phyloP scores from a whole-genome alignment of 1,284 basidiomycete genomes.

The Ustilago lituana region DNA sequence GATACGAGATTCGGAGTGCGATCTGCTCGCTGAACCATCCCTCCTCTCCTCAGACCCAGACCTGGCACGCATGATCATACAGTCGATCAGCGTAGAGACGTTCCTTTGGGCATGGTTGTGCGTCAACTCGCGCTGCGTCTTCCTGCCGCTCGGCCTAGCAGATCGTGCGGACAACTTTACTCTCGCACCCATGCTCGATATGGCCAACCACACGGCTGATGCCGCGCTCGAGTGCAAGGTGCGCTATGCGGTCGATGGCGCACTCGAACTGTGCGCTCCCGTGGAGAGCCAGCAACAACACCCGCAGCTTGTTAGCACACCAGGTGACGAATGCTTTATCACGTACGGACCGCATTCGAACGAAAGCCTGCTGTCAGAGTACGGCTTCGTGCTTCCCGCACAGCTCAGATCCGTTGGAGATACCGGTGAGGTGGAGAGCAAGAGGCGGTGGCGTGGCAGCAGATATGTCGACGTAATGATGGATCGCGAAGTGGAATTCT shows the following conservation, averaged over 20 bases:
- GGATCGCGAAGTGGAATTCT: conserved; percentile 32
- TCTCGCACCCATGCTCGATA: conserved; percentile 62
- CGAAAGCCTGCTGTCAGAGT: conserved; percentile 54
- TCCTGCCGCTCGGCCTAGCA: conserved; percentile 46
- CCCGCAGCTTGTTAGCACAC: neutral
- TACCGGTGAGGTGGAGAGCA: neutral
- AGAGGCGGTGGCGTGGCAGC: conserved; percentile 39
- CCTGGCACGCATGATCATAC: conserved; percentile 8
- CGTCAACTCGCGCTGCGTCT: conserved; percentile 63
- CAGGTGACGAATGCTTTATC: conserved; percentile 57
- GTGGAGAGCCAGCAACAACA: neutral
- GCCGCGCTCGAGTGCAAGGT: conserved; percentile 50
- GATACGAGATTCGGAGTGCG: conserved; percentile 7
- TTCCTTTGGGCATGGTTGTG: conserved; percentile 61
- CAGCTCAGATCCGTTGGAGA: neutral
- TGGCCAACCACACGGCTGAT: conserved; percentile 63
- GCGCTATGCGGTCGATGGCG: conserved; percentile 30
- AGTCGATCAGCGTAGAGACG: conserved; percentile 1
- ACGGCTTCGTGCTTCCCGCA: conserved; percentile 55
- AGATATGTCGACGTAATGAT: conserved; percentile 51
- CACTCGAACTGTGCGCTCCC: conserved; percentile 52
- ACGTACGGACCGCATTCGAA: conserved; percentile 63
- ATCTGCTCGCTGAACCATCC: conserved; percentile 20
- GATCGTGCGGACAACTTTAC: conserved; percentile 63
- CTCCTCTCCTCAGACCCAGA: conserved; percentile 6